Conservation (phyloP, 2,329 filamentous ascomycete species). For the Pyrenochaeta sp. region DNA sequence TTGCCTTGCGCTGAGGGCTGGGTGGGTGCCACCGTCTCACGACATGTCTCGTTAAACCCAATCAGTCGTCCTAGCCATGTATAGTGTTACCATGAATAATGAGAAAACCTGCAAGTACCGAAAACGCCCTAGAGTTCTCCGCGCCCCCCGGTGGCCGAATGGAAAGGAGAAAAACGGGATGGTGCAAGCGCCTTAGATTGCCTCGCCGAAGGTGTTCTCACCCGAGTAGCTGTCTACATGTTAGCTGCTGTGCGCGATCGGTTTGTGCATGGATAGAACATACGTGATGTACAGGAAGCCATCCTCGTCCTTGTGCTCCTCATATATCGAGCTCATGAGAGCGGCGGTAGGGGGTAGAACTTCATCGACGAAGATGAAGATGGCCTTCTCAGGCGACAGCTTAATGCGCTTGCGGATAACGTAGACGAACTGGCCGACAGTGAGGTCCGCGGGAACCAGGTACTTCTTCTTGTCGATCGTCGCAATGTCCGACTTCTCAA, state of each 20-base stretch:
- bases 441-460: conserved; percentile 94
- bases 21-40: conserved; percentile 9
- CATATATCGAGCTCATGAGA: conserved; percentile 99
- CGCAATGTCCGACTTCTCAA: conserved; percentile 98
- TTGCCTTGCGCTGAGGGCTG: conserved; percentile 15
- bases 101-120: conserved; percentile 36
- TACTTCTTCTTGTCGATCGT: conserved; percentile 99
- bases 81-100: conserved; percentile 27
- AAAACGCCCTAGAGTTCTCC: conserved; percentile 37
- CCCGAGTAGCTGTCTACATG: conserved; percentile 76
- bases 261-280: conserved; percentile 37
- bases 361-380: conserved; percentile 99
- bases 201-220: conserved; percentile 94
- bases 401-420: conserved; percentile 99
- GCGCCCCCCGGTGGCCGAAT: conserved; percentile 30
- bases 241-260: conserved; percentile 25
- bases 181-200: conserved; percentile 39
- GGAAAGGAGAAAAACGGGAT: conserved; percentile 22
- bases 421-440: conserved; percentile 99
- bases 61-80: conserved; percentile 25
- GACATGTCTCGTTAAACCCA: conserved; percentile 17
- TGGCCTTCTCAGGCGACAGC: conserved; percentile 98
- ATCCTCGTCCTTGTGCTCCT: conserved; percentile 92
- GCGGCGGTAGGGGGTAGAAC: conserved; percentile 95
- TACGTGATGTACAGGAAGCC: conserved; percentile 98